Conservation (phyloP, 257 asterid genomes). For the Solanum boliviense region DNA sequence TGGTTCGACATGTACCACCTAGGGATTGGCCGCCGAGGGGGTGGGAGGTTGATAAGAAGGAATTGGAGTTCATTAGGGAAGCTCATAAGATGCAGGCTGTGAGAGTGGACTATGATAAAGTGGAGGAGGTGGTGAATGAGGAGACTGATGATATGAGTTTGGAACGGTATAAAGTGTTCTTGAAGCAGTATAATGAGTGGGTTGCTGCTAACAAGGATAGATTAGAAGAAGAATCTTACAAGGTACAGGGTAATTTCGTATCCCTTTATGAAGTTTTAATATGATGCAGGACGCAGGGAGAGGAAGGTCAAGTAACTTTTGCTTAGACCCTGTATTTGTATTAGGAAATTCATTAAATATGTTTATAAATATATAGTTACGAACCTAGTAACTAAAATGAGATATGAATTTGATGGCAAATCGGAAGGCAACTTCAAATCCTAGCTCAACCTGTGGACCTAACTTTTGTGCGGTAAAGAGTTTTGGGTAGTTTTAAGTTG, state of each 20-base stretch:
- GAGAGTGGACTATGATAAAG: conserved; percentile 49
- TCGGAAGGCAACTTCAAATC: no score
- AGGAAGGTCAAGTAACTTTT: no score
- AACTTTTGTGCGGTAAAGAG: no score
- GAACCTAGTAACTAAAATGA: no score
- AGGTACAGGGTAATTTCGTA: conserved; percentile 28
- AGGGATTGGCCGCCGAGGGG: conserved; percentile 98
- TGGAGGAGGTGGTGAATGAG: conserved; percentile 42
- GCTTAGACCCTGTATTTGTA: no score
- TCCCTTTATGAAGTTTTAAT: neutral
- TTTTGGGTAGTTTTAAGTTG: no score
- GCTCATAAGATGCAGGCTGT: conserved; percentile 47
- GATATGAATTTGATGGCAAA: no score
- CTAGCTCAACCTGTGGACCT: no score
- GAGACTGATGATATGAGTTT: conserved; percentile 43
- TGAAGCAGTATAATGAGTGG: conserved; percentile 90
- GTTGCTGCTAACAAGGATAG: conserved; percentile 64
- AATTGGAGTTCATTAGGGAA: conserved; percentile 77
- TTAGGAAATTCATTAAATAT: no score
- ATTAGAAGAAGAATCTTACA: conserved; percentile 73
- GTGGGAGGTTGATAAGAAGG: conserved; percentile 77
- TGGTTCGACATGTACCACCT: conserved; percentile 66
- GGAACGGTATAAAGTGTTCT: conserved; percentile 73
- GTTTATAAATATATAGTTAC: no score
- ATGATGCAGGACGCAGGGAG: neutral